A percentile compares a stretch with the other conserved stretches of the same genome.
Conservation (phyloP, 495 filamentous ascomycete species). For the Hypoxylon fragiforme region DNA sequence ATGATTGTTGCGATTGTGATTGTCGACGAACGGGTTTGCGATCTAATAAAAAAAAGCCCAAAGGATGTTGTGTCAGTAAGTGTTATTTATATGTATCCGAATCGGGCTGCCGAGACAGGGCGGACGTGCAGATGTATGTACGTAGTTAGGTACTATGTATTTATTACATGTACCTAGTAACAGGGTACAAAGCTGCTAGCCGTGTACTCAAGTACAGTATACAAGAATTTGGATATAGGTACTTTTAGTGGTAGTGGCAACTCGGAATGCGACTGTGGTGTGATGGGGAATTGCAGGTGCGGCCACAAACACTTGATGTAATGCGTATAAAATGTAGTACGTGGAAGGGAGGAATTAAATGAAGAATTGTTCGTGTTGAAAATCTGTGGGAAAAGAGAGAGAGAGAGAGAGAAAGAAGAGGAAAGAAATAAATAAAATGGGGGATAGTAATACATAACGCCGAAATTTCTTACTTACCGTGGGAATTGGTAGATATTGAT, state of each 20-base stretch:
- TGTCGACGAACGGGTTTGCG: slow-evolving; percentile 38
- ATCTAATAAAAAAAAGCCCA: slow-evolving; percentile 17
- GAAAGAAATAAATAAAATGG: slow-evolving; percentile 6
- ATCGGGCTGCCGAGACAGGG: slow-evolving; percentile 20
- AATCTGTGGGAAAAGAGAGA: too few species aligned
- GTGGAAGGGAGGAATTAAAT: too few species aligned
- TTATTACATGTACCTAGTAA: too few species aligned
- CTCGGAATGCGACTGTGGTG: neutral
- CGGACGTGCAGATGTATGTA: neutral
- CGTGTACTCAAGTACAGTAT: too few species aligned
- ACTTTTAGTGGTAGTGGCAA: neutral
- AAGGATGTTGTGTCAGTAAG: slow-evolving; percentile 12
- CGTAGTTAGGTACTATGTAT: too few species aligned
- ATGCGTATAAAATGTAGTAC: neutral
- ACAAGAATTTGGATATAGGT: too few species aligned
- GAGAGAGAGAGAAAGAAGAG: neutral
- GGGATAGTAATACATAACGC: neutral
- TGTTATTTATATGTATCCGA: slow-evolving; percentile 7
- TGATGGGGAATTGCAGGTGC: neutral
- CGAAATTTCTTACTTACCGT: slow-evolving; percentile 11
- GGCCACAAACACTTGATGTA: neutral
- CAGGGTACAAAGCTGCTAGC: too few species aligned
- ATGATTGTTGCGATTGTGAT: slow-evolving; percentile 46
- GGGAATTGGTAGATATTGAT: slow-evolving; percentile 1
- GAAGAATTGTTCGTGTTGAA: neutral